These are phyloP conservation scores for Apophysomyces sp. DNA, from an alignment of 371 early-diverging fungal species.

Conservation along the genomic window DNA sequence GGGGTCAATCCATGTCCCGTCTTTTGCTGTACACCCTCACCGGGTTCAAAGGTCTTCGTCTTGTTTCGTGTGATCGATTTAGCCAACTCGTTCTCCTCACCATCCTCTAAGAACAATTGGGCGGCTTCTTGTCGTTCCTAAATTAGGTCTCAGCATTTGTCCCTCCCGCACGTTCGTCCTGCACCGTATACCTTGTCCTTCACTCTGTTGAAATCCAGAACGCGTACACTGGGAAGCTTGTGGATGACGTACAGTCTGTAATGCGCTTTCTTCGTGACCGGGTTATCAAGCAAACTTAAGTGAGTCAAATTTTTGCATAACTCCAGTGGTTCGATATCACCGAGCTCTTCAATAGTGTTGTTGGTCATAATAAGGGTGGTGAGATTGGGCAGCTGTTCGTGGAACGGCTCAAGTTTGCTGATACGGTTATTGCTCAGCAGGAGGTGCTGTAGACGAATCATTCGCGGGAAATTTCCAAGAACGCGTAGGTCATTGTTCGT, in stretches of 20 bases:
- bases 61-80: slow-evolving; percentile 59
- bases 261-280: slow-evolving; percentile 76
- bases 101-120: slow-evolving; percentile 66
- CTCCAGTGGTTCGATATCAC: slow-evolving; percentile 77
- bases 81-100: slow-evolving; percentile 61
- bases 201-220: slow-evolving; percentile 84
- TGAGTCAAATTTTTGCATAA: slow-evolving; percentile 55
- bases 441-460: slow-evolving; percentile 77
- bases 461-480: slow-evolving; percentile 87
- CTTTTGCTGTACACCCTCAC: slow-evolving; percentile 65
- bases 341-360: slow-evolving; percentile 80
- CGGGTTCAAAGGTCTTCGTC: slow-evolving; percentile 73
- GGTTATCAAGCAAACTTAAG: slow-evolving; percentile 83
- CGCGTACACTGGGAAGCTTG: slow-evolving; percentile 73
- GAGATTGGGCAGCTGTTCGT: slow-evolving; percentile 73
- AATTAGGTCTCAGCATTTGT: background rate
- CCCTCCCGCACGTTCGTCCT: background rate
- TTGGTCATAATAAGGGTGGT: slow-evolving; percentile 81
- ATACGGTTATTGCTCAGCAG: slow-evolving; percentile 88
- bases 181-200: slow-evolving; percentile 51
- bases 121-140: slow-evolving; percentile 81
- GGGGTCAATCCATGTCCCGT: slow-evolving; percentile 47
- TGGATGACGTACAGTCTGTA: slow-evolving; percentile 85
- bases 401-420: slow-evolving; percentile 66
- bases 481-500: slow-evolving; percentile 88